Percentiles rank a stretch among this genome's conserved stretches.
phyloP scores from a whole-genome alignment of 2,329 filamentous ascomycete genomes.

The Cadophora sp. region DNA sequence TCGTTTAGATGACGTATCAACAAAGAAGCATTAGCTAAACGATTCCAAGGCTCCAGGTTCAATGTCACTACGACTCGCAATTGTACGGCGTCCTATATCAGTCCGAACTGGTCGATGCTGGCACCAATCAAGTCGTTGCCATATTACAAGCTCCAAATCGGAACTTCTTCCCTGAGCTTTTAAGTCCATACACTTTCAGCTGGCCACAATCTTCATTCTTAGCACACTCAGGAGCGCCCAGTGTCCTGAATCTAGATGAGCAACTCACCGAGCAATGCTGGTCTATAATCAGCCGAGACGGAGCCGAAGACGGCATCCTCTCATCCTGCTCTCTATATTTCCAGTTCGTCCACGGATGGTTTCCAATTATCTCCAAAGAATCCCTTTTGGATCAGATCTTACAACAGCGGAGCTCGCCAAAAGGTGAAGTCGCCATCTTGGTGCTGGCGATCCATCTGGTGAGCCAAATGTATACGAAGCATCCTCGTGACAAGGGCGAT shows the following conservation, averaged over 20 bases:
- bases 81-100: neutral
- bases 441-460: neutral
- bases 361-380: constrained; percentile 6
- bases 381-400: neutral
- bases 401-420: neutral
- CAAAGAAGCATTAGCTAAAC: neutral
- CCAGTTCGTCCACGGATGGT: neutral
- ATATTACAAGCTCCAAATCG: neutral
- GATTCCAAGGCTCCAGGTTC: neutral
- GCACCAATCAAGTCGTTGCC: neutral
- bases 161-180: neutral
- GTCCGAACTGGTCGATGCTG: neutral
- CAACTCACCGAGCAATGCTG: constrained; percentile 19
- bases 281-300: constrained; percentile 14
- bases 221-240: neutral
- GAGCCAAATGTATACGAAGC: neutral
- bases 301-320: constrained; percentile 8
- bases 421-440: neutral
- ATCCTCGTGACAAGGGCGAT: neutral
- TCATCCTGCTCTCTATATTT: constrained; percentile 10
- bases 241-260: constrained; percentile 12
- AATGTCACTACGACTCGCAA: neutral
- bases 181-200: neutral
- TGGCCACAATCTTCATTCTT: neutral
- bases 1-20: too few species aligned